Conservation (phyloP, 345 rosid species). For the Angophora floribunda region DNA sequence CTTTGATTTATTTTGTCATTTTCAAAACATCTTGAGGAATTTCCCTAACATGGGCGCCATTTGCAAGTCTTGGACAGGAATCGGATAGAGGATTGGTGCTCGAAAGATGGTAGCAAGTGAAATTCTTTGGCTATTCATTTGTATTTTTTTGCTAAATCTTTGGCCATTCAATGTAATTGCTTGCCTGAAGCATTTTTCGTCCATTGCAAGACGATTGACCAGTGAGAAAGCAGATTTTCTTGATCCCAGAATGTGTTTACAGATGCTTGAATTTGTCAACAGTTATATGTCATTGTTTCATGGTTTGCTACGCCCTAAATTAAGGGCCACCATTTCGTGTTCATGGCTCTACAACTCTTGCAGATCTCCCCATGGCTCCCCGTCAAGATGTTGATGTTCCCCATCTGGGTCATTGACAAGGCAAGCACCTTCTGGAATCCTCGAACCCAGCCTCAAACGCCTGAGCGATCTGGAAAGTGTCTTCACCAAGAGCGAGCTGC, state of each 20-base stretch:
- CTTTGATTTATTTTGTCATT: too few relatives aligned
- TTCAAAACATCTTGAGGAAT: too few relatives aligned
- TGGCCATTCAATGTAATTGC: not conserved
- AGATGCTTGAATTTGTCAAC: not conserved
- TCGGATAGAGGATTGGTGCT: not conserved
- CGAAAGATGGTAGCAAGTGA: not conserved
- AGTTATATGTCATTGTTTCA: not conserved
- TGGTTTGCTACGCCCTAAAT: not conserved
- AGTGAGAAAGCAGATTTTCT: not conserved
- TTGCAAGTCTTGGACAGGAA: not conserved
- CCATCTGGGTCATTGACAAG: slow-evolving; percentile 59
- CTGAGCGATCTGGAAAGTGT: slow-evolving; percentile 26
- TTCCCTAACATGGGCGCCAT: slow-evolving; percentile 22
- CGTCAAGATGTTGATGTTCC: slow-evolving; percentile 45
- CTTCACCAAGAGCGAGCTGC: slow-evolving; percentile 36
- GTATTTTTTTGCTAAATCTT: not conserved
- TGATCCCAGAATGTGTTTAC: not conserved
- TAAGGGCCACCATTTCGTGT: not conserved
- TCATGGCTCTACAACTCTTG: slow-evolving; percentile 25
- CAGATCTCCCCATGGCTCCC: slow-evolving; percentile 53
- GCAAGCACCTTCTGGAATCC: slow-evolving; percentile 52
- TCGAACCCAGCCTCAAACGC: slow-evolving; percentile 47
- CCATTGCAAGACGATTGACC: not conserved
- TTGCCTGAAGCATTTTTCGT: not conserved
- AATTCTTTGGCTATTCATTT: not conserved